Evolutionary conservation across 2,329 filamentous ascomycete species (phyloP).

Genomic region (Leptodontidium sp.): DNA sequence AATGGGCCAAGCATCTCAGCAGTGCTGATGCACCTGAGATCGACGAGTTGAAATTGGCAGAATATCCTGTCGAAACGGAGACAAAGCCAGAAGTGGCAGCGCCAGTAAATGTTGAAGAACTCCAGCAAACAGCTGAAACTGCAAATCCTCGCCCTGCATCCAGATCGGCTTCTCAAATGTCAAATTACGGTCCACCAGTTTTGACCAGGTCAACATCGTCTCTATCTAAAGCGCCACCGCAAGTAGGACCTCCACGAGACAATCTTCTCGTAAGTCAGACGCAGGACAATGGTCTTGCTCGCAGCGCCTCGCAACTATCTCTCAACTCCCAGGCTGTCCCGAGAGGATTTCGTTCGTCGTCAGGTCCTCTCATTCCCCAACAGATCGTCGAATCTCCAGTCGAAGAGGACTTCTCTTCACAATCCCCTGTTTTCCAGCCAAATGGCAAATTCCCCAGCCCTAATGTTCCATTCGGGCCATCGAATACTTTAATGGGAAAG

Average conservation of each 20-base stretch:
- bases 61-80: constrained; percentile 48
- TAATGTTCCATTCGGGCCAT: constrained; percentile 41
- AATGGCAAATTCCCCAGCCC: constrained; percentile 28
- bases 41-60: constrained; percentile 64
- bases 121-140: constrained; percentile 66
- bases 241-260: constrained; percentile 19
- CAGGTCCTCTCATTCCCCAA: constrained; percentile 45
- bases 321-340: constrained; percentile 26
- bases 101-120: constrained; percentile 69
- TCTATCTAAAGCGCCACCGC: constrained; percentile 28
- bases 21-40: constrained; percentile 76
- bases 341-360: constrained; percentile 44
- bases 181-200: constrained; percentile 24
- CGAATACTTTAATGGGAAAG: constrained; percentile 60
- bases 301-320: constrained; percentile 33
- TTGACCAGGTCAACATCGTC: constrained; percentile 35
- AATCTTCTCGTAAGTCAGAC: constrained; percentile 14
- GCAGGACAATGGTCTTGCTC: constrained; percentile 25
- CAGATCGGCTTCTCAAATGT: constrained; percentile 36
- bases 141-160: constrained; percentile 29
- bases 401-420: constrained; percentile 38
- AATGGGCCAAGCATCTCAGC: constrained; percentile 93
- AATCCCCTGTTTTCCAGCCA: constrained; percentile 28
- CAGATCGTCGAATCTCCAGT: constrained; percentile 49
- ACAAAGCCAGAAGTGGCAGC: constrained; percentile 59